Conservation (phyloP, 2,329 filamentous ascomycete species). For the Teratosphaeria nubilosa region DNA sequence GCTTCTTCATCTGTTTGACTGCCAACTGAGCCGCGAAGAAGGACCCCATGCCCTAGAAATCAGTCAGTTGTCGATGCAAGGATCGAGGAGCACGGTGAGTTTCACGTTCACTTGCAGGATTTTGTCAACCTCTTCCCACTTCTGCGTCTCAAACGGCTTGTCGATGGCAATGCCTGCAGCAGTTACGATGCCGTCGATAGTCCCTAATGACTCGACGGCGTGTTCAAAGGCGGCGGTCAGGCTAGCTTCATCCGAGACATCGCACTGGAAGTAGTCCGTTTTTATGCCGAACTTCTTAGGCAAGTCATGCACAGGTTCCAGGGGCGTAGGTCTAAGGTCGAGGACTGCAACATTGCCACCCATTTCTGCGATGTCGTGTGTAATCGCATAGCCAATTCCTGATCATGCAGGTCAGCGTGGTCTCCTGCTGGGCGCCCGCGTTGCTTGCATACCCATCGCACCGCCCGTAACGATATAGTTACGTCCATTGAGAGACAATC, state of each 20-base stretch:
- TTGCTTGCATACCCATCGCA: background rate
- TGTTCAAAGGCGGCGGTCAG: constrained; percentile 16
- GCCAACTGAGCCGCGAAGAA: constrained; percentile 26
- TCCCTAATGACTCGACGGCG: constrained; percentile 13
- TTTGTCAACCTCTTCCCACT: constrained; percentile 20
- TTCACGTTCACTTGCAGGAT: constrained; percentile 29
- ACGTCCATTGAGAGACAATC: background rate
- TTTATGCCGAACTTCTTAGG: constrained; percentile 54
- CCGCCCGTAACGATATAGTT: background rate
- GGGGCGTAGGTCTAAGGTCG: constrained; percentile 42
- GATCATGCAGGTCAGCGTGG: background rate
- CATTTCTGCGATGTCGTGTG: constrained; percentile 18
- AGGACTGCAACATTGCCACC: constrained; percentile 47
- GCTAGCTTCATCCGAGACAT: constrained; percentile 26
- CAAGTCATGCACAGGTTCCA: constrained; percentile 17
- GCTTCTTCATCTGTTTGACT: constrained; percentile 25
- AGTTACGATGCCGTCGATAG: constrained; percentile 20
- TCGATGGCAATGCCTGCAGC: constrained; percentile 23
- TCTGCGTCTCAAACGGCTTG: constrained; percentile 20
- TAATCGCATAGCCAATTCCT: constrained; percentile 14
- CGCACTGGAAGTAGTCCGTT: constrained; percentile 24
- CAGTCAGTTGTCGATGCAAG: background rate
- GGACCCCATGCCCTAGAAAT: constrained; percentile 18
- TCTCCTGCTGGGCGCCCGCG: background rate
- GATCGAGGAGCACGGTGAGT: background rate